phyloP scores from a whole-genome alignment of 1,139 yeast genomes.

The Debaryomyces singareniensis region DNA sequence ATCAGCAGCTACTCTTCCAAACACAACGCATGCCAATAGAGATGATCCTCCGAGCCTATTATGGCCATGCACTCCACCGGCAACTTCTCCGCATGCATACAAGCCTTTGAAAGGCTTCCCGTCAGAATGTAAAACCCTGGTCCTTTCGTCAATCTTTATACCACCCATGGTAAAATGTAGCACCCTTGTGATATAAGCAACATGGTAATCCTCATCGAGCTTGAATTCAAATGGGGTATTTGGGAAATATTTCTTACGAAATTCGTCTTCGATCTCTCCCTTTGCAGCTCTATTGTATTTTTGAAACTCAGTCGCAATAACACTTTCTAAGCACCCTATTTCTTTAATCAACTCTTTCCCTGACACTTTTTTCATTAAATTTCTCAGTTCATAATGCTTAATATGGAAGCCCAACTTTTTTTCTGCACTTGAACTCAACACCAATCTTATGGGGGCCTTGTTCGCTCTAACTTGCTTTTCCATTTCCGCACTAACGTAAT shows the following conservation, averaged over 20 bases:
- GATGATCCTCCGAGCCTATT: conserved; percentile 76
- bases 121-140: conserved; percentile 48
- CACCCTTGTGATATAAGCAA: conserved; percentile 63
- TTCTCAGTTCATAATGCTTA: conserved; percentile 61
- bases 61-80: conserved; percentile 80
- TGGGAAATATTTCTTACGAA: conserved; percentile 47
- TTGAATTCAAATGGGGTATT: conserved; percentile 38
- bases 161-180: conserved; percentile 90
- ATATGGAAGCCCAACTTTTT: conserved; percentile 47
- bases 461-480: conserved; percentile 37
- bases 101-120: conserved; percentile 47
- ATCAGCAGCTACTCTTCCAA: conserved; percentile 62
- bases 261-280: conserved; percentile 37
- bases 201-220: conserved; percentile 30
- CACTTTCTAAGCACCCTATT: conserved; percentile 25
- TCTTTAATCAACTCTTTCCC: conserved; percentile 46
- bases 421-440: conserved; percentile 40
- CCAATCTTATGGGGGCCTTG: conserved; percentile 46
- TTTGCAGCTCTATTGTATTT: conserved; percentile 43
- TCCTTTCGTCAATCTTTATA: conserved; percentile 53
- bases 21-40: conserved; percentile 74
- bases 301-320: conserved; percentile 30
- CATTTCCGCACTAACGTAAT: conserved; percentile 59
- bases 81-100: conserved; percentile 75
- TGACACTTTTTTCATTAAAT: conserved; percentile 49